Base-by-base conservation (phyloP, 352 stramenopile species). In the Globisporangium radiosum region DNA sequence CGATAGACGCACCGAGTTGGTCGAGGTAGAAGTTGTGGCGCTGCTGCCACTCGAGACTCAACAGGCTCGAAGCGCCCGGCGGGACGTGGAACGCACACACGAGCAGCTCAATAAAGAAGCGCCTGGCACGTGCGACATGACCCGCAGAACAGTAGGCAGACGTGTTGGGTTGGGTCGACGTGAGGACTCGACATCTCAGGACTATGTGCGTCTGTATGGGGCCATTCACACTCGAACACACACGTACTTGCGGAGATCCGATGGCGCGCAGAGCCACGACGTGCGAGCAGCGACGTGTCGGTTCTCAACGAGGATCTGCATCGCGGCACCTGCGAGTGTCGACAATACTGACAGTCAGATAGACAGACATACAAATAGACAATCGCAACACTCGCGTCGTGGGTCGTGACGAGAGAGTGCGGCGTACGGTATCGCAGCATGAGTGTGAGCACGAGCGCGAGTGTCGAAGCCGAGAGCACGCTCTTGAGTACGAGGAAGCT, bases 11-110 rank as follows among this genome's bases (percentile, higher is more conserved):
- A 87, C 76, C 76, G 9, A 87, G 56, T 63, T 87, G 75, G 57
- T 87, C 75, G 9, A 83, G 60, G 47, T 69, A 71, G 36, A 81
- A 53, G 0, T 72, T 63, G 15, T 67, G 54, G 42, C 64, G 59
- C 10, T 72, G 60, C 47, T 64, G 66, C 51, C 56, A 68, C 19
- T 57, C 59, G 52, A 69, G 61, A n/a, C 74, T 66, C 47, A 65
- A 50, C 17, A 65, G 70, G 14, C 65, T 64, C n/a, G 64, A 65
- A 1, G 60, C 62, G 33, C 71, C 63, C 3, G 68, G 63, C 5
- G 77, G 77, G 8, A 85, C 63, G 42, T 87, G 77, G 47, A 73
- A 58, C 4, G 47, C 55, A 11, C 77, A 87, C 11, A 79, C 54
- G 7, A 78, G 15, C 7, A 64, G 47, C 70, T 87, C 77, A 0